Base-by-base conservation (phyloP, 108 stramenopile genomes). In the Cyclotella kingstonii region DNA sequence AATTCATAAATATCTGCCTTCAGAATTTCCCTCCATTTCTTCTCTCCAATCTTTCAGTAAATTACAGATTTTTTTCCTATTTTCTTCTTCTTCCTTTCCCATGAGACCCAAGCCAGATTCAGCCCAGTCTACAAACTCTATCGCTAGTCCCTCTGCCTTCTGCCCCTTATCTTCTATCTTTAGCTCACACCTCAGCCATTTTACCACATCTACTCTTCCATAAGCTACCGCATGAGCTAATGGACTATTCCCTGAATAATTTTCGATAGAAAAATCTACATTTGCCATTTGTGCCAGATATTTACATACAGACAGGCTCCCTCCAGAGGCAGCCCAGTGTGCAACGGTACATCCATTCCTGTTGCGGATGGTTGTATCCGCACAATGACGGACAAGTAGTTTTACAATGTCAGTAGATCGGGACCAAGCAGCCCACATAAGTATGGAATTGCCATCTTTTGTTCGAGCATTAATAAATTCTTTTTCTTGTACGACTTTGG, bases 401-500 rank as follows among this genome's bases (percentile, higher is more conserved):
- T 88, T 87, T 14, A 87, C 85, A 18, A 82, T 72, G 31, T 86
- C 86, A 29, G 86, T 52, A 5, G 81, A 84, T 15, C 81, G 79
- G 38, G 86, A 85, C 90, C 90, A 91, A 2, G 83, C 72, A n/a
- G 79, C 79, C 90, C 90, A 91, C 90, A 91, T 91, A 38, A 91
- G 65, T 1, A 85, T 77, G 3, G 86, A 81, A 65, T 91, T 91
- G 5, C 90, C 86, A 75, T 91, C 90, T 48, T 81, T 80, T 19
- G 90, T 91, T 34, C 66, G 61, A 26, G 66, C 45, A 76, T 88
- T 81, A 40, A 88, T 78, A 3, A 82, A 65, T 56, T 74, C 54
- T 33, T 64, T 67, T 42, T 75, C 54, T 21, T 63, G 36, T 17
- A 41, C 40, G 29, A 56, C 54, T 42, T 7, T 18, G 35, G 42